These are phyloP conservation scores for Fusarium camptoceras DNA, from an alignment of 2,329 filamentous ascomycete genomes.

Conservation along the genomic window DNA sequence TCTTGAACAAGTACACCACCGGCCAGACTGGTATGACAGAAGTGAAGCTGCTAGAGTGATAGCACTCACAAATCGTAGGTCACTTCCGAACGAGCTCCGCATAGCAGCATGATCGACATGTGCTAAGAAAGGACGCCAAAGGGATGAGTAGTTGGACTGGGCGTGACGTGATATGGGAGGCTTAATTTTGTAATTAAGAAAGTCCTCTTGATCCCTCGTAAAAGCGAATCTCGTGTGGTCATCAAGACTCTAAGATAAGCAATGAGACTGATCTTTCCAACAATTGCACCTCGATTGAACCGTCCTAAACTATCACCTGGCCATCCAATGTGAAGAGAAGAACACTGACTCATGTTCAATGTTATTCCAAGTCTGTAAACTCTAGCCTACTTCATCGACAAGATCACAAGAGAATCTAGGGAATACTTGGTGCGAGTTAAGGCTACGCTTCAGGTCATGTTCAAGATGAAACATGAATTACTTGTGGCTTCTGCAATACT, in stretches of 20 bases:
- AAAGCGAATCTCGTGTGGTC: constrained; percentile 25
- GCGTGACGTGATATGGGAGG: not conserved
- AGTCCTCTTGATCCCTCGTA: constrained; percentile 5
- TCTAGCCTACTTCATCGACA: not conserved
- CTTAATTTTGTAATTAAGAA: constrained; percentile 9
- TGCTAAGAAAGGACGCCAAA: not conserved
- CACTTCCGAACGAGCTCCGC: constrained; percentile 46
- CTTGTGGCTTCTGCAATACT: not conserved
- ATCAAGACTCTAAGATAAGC: constrained; percentile 24
- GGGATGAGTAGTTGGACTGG: not conserved
- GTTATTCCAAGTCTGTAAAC: not conserved
- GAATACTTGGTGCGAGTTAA: no score
- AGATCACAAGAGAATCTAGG: no score
- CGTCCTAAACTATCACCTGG: not conserved
- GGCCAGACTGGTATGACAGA: constrained; percentile 41
- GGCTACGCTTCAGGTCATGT: no score
- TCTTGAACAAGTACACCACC: constrained; percentile 11
- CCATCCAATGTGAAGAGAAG: not conserved
- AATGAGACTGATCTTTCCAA: constrained; percentile 35
- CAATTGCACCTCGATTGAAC: not conserved
- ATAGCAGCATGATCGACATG: constrained; percentile 39
- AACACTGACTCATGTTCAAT: not conserved
- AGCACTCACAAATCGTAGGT: constrained; percentile 49
- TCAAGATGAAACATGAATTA: not conserved
- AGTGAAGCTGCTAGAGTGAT: constrained; percentile 51